Evolutionary conservation across 225 moss, liverwort and hornwort species (phyloP).

Genomic region (Physcomitrellopsis africana): DNA sequence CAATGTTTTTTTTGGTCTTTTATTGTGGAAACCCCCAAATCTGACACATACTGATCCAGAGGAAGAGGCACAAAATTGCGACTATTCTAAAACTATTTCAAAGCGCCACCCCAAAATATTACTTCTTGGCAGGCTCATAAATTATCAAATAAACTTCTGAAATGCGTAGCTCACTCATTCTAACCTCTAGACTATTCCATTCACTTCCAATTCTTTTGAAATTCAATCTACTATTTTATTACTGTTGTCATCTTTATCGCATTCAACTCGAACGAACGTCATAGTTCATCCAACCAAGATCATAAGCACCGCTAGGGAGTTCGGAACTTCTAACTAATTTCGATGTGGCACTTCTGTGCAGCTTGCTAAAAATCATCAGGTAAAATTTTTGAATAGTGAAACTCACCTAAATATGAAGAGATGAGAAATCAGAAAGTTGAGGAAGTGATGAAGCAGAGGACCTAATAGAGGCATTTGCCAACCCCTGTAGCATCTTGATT

Average conservation of each 20-base stretch:
- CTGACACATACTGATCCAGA: too few relatives aligned
- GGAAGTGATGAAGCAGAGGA: constrained; percentile 63
- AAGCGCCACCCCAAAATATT: too few relatives aligned
- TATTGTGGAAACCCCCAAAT: too few relatives aligned
- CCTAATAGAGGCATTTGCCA: constrained; percentile 76
- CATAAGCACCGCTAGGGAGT: not conserved
- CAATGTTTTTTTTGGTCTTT: too few relatives aligned
- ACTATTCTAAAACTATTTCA: too few relatives aligned
- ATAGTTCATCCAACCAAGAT: constrained; percentile 25
- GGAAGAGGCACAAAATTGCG: too few relatives aligned
- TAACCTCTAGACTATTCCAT: not conserved
- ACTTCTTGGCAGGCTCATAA: too few relatives aligned
- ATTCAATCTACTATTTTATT: constrained; percentile 22
- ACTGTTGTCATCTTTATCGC: constrained; percentile 3
- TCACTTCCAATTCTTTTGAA: constrained; percentile 10
- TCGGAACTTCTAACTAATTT: constrained; percentile 14
- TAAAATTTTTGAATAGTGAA: not conserved
- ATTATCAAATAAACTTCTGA: too few relatives aligned
- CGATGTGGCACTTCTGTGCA: not conserved
- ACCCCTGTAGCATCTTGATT: constrained; percentile 76
- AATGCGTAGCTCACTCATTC: constrained; percentile 1
- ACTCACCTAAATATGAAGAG: constrained; percentile 83
- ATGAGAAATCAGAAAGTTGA: constrained; percentile 74
- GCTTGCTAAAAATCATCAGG: constrained; percentile 1
- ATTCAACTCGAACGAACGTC: constrained; percentile 27